Base-by-base conservation (phyloP, 345 rosid genomes). In the Geranium brycei region DNA sequence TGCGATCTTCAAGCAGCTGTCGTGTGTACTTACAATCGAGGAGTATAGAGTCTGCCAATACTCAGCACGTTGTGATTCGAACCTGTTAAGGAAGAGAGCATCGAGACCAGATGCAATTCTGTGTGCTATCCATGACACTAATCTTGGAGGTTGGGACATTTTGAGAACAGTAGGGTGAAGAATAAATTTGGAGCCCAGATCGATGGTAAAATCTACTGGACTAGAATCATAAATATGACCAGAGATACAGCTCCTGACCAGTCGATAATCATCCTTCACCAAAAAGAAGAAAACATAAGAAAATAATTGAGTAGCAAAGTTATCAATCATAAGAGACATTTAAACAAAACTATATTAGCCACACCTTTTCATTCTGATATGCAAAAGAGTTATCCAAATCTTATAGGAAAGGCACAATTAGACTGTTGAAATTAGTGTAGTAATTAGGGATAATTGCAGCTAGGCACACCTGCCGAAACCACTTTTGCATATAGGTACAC, bases 21-120 rank as follows among this genome's bases (percentile, higher is more conserved):
- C 13, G 30, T 62, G 57, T 68, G 51, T 56, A 78, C 91, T 87
- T 82, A 92, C 98, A 55, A 86, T 76, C 60, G 98, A 82, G 41
- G 95, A 83, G 78, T 92, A 89, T 28, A 92, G 79, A 63, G 95
- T 89, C 81, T 85, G 97, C 98, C 98, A 92, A 69, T 71, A 92
- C 72, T 86, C 88, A 31, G 93, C 91, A 66, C 97, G 87, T 58
- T 89, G 88, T 30, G 97, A 80, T 75, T 89, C 98, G 78, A 92
- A 89, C 78, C 86, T 78, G 77, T 64, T 79, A 68, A 89, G 85
- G 77, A 92, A 92, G 76, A 92, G 81, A 72, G 82, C 77, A 80
- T 92, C 97, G 47, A 92, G 90, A 68, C 87, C 81, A 61, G 79
- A 75, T 68, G 90, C 82, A 73, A 89, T 83, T 69, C 84, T 71